Conservation (phyloP, 2,329 filamentous ascomycete species). For the Helminthosporium solani region DNA sequence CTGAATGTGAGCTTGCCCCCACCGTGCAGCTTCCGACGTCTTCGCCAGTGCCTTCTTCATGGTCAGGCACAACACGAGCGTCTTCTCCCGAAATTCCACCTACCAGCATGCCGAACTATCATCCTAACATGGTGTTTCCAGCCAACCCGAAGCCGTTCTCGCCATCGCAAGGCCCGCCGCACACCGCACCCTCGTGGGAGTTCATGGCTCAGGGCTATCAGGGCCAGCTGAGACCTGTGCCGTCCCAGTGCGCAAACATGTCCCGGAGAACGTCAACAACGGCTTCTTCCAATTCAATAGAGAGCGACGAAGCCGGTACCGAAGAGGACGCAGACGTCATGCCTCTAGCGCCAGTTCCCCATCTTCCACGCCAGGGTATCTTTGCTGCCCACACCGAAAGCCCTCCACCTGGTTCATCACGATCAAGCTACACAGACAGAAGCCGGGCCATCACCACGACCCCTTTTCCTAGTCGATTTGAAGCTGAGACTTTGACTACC, state of each 20-base stretch:
- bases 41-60: constrained; percentile 42
- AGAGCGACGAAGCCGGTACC: constrained; percentile 30
- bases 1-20: constrained; percentile 39
- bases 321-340: constrained; percentile 34
- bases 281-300: constrained; percentile 31
- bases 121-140: constrained; percentile 18
- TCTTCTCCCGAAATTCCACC: constrained; percentile 38
- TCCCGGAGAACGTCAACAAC: constrained; percentile 39
- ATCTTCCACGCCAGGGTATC: constrained; percentile 32
- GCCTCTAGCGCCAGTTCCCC: constrained; percentile 27
- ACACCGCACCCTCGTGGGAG: constrained; percentile 37
- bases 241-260: constrained; percentile 20
- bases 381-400: constrained; percentile 32
- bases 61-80: constrained; percentile 39
- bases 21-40: constrained; percentile 28
- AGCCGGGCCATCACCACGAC: constrained; percentile 34
- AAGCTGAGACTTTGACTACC: constrained; percentile 38
- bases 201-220: constrained; percentile 32
- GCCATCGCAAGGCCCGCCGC: constrained; percentile 28
- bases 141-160: constrained; percentile 21
- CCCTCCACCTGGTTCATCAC: constrained; percentile 26
- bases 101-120: constrained; percentile 28
- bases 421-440: constrained; percentile 33
- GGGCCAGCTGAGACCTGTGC: constrained; percentile 24
- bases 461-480: constrained; percentile 37